Percentiles rank a stretch among this genome's conserved stretches.
phyloP scores from a whole-genome alignment of 257 asterid species.

The Fraxinus pennsylvanica region DNA sequence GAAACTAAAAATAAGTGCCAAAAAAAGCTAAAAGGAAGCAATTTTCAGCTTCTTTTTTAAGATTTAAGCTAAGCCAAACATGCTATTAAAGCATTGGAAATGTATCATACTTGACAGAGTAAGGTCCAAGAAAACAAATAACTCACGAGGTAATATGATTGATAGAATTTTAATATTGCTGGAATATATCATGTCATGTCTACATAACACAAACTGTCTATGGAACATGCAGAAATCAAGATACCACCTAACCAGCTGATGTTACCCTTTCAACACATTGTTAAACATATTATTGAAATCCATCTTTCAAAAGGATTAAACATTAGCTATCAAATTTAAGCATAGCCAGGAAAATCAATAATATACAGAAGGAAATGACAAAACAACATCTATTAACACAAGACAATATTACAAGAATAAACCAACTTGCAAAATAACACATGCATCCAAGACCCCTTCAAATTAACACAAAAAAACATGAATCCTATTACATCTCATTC shows the following conservation, averaged over 20 bases:
- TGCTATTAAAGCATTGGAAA: background rate
- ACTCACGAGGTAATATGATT: conserved; percentile 18
- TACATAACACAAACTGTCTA: background rate
- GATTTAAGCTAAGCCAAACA: background rate
- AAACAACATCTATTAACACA: background rate
- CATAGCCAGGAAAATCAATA: background rate
- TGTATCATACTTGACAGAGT: conserved; percentile 27
- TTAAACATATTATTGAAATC: background rate
- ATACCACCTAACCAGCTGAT: conserved; percentile 11
- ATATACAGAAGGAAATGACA: background rate
- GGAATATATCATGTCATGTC: conserved; percentile 17
- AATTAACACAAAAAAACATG: background rate
- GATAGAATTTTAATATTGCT: conserved; percentile 9
- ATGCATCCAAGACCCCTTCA: background rate
- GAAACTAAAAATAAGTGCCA: background rate
- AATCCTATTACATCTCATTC: background rate
- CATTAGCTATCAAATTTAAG: background rate
- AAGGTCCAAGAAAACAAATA: conserved; percentile 2
- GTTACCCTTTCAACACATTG: background rate
- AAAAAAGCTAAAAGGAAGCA: background rate
- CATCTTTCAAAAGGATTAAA: background rate
- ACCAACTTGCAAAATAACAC: too few species aligned
- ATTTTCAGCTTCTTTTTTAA: background rate
- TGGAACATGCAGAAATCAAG: background rate
- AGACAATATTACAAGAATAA: too few species aligned